Evolutionary conservation across 2,329 filamentous ascomycete species (phyloP).

Genomic region (Coniella lustricola): DNA sequence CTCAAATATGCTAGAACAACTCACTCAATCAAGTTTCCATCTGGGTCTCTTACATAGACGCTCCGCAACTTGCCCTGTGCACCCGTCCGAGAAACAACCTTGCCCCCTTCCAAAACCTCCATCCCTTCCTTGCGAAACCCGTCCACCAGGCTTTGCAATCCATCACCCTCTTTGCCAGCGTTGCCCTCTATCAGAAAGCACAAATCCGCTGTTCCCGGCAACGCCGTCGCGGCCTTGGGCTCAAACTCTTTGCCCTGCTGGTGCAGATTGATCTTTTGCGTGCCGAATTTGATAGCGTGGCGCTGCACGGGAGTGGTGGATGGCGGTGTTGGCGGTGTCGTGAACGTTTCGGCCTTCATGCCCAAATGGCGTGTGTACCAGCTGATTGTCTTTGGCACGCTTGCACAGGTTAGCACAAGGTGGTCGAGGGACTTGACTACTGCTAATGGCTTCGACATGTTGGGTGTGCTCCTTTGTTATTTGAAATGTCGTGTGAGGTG

Average conservation of each 20-base stretch:
- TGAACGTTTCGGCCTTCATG: conserved; percentile 48
- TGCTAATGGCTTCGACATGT: conserved; percentile 24
- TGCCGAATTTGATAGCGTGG: conserved; percentile 49
- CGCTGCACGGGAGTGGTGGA: conserved; percentile 31
- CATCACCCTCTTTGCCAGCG: conserved; percentile 23
- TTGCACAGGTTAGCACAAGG: conserved; percentile 51
- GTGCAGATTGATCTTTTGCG: conserved; percentile 57
- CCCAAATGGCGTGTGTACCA: conserved; percentile 52
- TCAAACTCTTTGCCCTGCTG: conserved; percentile 51
- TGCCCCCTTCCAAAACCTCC: conserved; percentile 41
- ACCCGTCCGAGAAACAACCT: conserved; percentile 48
- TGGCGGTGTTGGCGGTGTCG: conserved; percentile 32
- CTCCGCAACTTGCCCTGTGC: conserved; percentile 48
- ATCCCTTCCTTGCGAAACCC: conserved; percentile 36
- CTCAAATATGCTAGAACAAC: too few species aligned
- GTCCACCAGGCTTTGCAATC: conserved; percentile 37
- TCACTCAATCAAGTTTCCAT: conserved; percentile 57
- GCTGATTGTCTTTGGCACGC: conserved; percentile 38
- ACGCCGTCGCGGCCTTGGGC: conserved; percentile 46
- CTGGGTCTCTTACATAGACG: conserved; percentile 54
- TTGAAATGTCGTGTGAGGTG: too few species aligned
- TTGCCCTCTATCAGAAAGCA: conserved; percentile 50
- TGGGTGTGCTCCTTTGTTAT: not conserved
- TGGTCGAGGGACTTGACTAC: conserved; percentile 45
- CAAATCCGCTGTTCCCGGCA: conserved; percentile 51